phyloP scores from a whole-genome alignment of 257 asterid genomes.

The Eucommia ulmoides region DNA sequence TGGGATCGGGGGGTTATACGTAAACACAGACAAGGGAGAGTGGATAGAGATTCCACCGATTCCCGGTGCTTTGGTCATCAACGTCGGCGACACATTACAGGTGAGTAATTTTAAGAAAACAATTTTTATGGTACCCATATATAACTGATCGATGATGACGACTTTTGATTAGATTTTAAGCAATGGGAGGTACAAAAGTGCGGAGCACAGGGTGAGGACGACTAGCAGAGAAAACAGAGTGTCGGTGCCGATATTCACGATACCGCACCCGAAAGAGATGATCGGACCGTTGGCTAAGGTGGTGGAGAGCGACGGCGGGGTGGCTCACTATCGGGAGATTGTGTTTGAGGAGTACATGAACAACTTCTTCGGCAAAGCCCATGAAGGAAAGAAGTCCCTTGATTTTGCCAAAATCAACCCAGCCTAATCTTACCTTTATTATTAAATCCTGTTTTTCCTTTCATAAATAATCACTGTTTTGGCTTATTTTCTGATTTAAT shows the following conservation, averaged over 20 bases:
- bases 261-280: slow-evolving; percentile 15
- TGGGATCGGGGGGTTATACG: slow-evolving; percentile 33
- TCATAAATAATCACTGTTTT: no score
- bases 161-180: slow-evolving; percentile 17
- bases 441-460: no score
- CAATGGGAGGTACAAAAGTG: slow-evolving; percentile 30
- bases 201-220: slow-evolving; percentile 30
- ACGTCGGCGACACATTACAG: slow-evolving; percentile 28
- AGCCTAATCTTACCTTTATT: no score
- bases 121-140: not conserved
- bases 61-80: slow-evolving; percentile 25
- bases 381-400: slow-evolving; percentile 26
- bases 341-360: slow-evolving; percentile 25
- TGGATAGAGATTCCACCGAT: slow-evolving; percentile 31
- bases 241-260: slow-evolving; percentile 23
- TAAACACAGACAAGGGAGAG: slow-evolving; percentile 21
- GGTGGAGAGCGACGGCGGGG: slow-evolving; percentile 16
- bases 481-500: no score
- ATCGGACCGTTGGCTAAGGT: slow-evolving; percentile 23
- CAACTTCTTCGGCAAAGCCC: slow-evolving; percentile 21
- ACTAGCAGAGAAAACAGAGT: slow-evolving; percentile 25
- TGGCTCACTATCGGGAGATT: slow-evolving; percentile 19
- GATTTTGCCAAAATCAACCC: slow-evolving; percentile 11
- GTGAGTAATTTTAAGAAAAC: slow-evolving; percentile 4
- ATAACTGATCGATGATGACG: not conserved